Base-by-base conservation (phyloP, 345 rosid genomes). In the Triadica sebifera region DNA sequence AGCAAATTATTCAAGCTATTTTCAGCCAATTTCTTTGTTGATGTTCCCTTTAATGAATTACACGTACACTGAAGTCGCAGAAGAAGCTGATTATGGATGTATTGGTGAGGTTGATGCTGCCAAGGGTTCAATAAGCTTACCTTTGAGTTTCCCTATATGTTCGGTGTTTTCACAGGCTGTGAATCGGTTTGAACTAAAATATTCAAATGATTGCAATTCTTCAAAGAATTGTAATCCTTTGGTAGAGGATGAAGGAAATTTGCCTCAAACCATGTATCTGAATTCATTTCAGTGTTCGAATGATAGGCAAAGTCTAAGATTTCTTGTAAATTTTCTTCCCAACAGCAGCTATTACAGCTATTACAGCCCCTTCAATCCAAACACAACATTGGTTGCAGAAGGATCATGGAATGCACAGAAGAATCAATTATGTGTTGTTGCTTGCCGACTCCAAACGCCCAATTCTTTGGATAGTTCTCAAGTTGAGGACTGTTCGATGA, bases 361-460 rank as follows among this genome's bases (percentile, higher is more conserved):
- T 58, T 29, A 73, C 51, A 0, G 2, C 10, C 39, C 65, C 37
- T 81, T 84, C 66, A 70, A 46, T 65, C 77, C 82, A 4, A 74
- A 70, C 16, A 76, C 72, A 66, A 41, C 79, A 6, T 71, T 81
- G 52, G 67, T 84, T 7, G 84, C 77, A 1, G 84, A 84, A 70
- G 86, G 82, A 73, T 65, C 74, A 17, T 81, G 84, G 86, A 78
- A 81, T 52, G 38, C 49, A 51, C 70, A 43, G 75, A 76, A 55
- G 70, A 78, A 74, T 45, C 67, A 24, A 70, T 46, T 84, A 12
- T 76, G 69, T 38, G 65, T 15, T 66, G 80, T 63, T 69, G 86
- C 77, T 56, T 81, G 84, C 43, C 70, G 81, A 76, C 70, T 84
- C 68, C 19, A n/a, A 41, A 67, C 65, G 12, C 8, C 75, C 4